phyloP scores from a whole-genome alignment of 257 asterid genomes.

The Forsythia viridissima region DNA sequence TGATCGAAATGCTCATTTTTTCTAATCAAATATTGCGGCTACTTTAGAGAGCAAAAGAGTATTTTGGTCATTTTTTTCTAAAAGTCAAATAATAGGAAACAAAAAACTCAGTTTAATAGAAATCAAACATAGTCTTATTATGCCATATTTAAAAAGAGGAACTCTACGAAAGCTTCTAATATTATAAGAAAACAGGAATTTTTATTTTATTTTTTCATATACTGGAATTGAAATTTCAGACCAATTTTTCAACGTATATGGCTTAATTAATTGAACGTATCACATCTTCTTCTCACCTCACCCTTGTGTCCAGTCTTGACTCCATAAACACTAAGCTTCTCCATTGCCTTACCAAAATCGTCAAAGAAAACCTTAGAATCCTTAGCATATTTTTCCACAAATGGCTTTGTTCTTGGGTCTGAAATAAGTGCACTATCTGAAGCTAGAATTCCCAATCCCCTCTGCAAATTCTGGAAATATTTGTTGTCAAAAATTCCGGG shows the following conservation, averaged over 20 bases:
- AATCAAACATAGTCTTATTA: too few species aligned
- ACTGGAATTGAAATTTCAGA: background rate
- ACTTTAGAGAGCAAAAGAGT: too few species aligned
- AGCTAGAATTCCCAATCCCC: constrained; percentile 65
- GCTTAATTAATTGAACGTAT: constrained; percentile 48
- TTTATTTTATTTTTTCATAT: background rate
- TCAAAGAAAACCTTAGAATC: constrained; percentile 59
- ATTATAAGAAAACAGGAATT: background rate
- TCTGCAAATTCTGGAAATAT: constrained; percentile 59
- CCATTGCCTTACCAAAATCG: constrained; percentile 81
- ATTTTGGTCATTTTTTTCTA: too few species aligned
- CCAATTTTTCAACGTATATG: background rate
- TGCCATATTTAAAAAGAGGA: too few species aligned
- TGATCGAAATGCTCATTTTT: too few species aligned
- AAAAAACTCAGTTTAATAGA: too few species aligned
- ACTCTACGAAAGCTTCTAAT: background rate
- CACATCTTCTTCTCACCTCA: constrained; percentile 89
- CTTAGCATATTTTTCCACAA: constrained; percentile 52
- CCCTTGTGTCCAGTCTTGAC: constrained; percentile 68
- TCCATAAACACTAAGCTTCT: constrained; percentile 67
- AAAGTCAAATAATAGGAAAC: too few species aligned
- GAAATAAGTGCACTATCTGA: constrained; percentile 62
- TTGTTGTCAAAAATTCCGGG: constrained; percentile 73
- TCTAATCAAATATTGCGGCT: too few species aligned
- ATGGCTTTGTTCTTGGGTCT: constrained; percentile 56